A percentile compares a stretch with the other conserved stretches of the same genome.
phyloP scores from a whole-genome alignment of 2,329 filamentous ascomycete species.

The Exophiala calicioides region DNA sequence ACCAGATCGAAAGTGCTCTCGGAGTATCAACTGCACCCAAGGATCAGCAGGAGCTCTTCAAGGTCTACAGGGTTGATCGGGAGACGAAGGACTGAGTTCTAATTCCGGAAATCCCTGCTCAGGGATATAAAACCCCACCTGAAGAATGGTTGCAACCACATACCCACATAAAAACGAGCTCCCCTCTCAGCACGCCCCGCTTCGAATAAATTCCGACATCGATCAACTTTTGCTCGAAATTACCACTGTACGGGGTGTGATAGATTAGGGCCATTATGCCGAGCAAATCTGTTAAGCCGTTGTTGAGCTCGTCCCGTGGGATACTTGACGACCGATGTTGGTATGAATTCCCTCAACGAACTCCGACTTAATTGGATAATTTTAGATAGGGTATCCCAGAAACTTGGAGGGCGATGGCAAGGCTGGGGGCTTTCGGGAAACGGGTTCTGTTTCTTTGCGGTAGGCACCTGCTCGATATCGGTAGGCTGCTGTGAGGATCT shows the following conservation, averaged over 20 bases:
- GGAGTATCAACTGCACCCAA: conserved; percentile 23
- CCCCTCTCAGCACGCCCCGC: too few species aligned
- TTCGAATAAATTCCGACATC: conserved; percentile 40
- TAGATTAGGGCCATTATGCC: conserved; percentile 19
- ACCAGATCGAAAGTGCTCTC: conserved; percentile 30
- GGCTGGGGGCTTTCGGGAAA: conserved; percentile 1
- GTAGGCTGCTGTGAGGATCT: conserved; percentile 5
- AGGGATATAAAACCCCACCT: background rate
- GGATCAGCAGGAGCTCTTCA: conserved; percentile 19
- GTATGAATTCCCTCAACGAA: conserved; percentile 22
- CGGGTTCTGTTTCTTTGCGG: conserved; percentile 17
- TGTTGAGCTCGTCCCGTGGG: conserved; percentile 1
- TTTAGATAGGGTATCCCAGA: conserved; percentile 26
- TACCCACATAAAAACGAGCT: too few species aligned
- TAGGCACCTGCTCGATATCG: conserved; percentile 6
- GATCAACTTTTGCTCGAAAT: conserved; percentile 42
- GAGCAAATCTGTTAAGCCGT: conserved; percentile 22
- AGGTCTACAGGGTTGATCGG: conserved; percentile 19
- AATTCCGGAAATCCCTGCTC: background rate
- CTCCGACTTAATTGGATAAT: conserved; percentile 13
- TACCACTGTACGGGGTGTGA: conserved; percentile 18
- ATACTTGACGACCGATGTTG: conserved; percentile 1
- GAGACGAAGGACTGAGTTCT: conserved; percentile 17
- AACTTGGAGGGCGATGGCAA: conserved; percentile 14
- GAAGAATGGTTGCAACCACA: too few species aligned